Conservation (phyloP, 2,329 filamentous ascomycete genomes). For the Triangularia setosa region DNA sequence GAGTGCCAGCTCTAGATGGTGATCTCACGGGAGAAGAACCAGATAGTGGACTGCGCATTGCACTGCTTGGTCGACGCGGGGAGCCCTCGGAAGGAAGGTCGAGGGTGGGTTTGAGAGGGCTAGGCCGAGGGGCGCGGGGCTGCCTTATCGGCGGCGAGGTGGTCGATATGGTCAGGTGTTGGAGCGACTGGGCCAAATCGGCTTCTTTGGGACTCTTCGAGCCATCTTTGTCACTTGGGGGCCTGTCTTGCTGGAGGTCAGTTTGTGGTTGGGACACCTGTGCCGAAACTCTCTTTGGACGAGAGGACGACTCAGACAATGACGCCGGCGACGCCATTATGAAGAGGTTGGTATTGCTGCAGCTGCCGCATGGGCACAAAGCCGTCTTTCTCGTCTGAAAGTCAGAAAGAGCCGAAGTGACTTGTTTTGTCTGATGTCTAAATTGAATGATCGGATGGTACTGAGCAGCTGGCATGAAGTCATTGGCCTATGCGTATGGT, state of each 20-base stretch:
- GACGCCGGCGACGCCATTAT: slow-evolving; percentile 14
- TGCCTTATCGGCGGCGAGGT: slow-evolving; percentile 18
- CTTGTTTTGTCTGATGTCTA: neutral
- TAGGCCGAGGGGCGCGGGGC: slow-evolving; percentile 24
- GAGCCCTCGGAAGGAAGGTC: slow-evolving; percentile 34
- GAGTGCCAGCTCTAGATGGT: slow-evolving; percentile 46
- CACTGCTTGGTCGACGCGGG: slow-evolving; percentile 34
- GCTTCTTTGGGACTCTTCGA: neutral
- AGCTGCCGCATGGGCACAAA: neutral
- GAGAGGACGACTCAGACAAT: slow-evolving; percentile 7
- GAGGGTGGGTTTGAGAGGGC: slow-evolving; percentile 33
- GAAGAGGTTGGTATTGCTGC: neutral
- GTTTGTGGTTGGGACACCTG: slow-evolving; percentile 8
- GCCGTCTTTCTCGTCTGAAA: neutral
- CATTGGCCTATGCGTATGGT: slow-evolving; percentile 6
- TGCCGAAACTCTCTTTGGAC: slow-evolving; percentile 4
- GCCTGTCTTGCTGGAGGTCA: neutral
- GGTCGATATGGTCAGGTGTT: slow-evolving; percentile 21
- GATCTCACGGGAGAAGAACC: slow-evolving; percentile 30
- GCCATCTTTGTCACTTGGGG: neutral
- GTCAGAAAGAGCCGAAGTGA: neutral
- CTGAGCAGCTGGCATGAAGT: slow-evolving; percentile 10
- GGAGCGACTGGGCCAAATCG: slow-evolving; percentile 22
- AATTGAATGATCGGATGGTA: neutral
- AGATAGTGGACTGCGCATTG: slow-evolving; percentile 42